Conservation (phyloP, 768 basidiomycete species). For the Calocybe indica region DNA sequence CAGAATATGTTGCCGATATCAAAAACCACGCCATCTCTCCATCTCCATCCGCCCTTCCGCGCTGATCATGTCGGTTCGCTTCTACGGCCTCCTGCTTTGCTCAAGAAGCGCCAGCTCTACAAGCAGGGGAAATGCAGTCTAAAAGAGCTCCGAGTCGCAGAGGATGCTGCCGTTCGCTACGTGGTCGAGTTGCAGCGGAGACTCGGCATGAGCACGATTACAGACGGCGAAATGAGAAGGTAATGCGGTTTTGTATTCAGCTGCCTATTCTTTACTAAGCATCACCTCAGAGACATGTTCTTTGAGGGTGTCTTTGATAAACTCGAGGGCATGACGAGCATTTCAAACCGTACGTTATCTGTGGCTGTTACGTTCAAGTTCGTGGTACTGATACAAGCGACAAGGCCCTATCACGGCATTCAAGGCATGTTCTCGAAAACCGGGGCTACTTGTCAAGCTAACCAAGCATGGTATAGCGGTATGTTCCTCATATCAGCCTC, state of each 20-base stretch:
- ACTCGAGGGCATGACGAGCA: constrained; percentile 53
- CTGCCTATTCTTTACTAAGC: constrained; percentile 1
- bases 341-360: constrained; percentile 37
- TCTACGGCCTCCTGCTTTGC: constrained; percentile 45
- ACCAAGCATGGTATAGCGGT: constrained; percentile 21
- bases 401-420: constrained; percentile 41
- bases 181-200: constrained; percentile 50
- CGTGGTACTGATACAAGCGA: constrained; percentile 3
- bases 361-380: background rate
- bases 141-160: constrained; percentile 39
- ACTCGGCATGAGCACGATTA: constrained; percentile 52
- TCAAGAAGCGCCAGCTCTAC: constrained; percentile 37
- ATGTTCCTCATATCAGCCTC: constrained; percentile 40
- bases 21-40: constrained; percentile 12
- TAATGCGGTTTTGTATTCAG: constrained; percentile 8
- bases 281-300: constrained; percentile 40
- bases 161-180: constrained; percentile 48
- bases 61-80: constrained; percentile 62
- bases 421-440: constrained; percentile 29
- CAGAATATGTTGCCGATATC: background rate
- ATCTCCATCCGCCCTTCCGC: constrained; percentile 33
- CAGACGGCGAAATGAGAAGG: constrained; percentile 54
- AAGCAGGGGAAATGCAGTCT: constrained; percentile 33
- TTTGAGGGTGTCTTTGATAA: constrained; percentile 65
- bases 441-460: background rate